phyloP scores from a whole-genome alignment of 1,284 basidiomycete species.

The Papiliotrema nemorosa region DNA sequence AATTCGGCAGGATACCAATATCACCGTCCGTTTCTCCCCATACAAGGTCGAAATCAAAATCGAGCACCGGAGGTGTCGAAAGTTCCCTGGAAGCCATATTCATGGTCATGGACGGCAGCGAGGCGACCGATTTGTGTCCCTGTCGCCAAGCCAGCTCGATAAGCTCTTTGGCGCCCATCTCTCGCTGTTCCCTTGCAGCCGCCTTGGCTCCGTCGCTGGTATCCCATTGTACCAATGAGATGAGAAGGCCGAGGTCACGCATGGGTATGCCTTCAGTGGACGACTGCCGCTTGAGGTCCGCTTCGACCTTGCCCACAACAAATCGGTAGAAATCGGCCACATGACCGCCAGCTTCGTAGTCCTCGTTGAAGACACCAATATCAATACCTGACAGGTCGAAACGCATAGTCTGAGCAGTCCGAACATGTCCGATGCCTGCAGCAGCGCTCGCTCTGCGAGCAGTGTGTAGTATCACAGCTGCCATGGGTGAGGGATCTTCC shows the following conservation, averaged over 20 bases:
- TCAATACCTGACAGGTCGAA: conserved; percentile 42
- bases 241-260: conserved; percentile 30
- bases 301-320: conserved; percentile 33
- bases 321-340: conserved; percentile 41
- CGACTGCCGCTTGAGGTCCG: conserved; percentile 32
- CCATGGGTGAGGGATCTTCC: conserved; percentile 64
- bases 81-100: conserved; percentile 40
- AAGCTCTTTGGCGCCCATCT: conserved; percentile 22
- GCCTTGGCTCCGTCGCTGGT: conserved; percentile 28
- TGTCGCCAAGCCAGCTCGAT: conserved; percentile 25
- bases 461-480: conserved; percentile 73
- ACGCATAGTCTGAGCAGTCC: conserved; percentile 39
- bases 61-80: conserved; percentile 19
- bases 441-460: conserved; percentile 56
- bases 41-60: conserved; percentile 40
- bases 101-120: conserved; percentile 36
- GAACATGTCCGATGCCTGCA: conserved; percentile 43
- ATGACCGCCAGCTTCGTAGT: conserved; percentile 26
- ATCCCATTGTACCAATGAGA: conserved; percentile 33
- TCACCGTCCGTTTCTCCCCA: conserved; percentile 44
- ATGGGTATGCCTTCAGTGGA: conserved; percentile 18
- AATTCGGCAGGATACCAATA: conserved; percentile 39
- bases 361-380: conserved; percentile 39
- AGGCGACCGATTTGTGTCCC: conserved; percentile 30
- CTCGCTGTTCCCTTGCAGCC: conserved; percentile 18